phyloP scores from a whole-genome alignment of 2,329 filamentous ascomycete genomes.

The Phialophora expanda region DNA sequence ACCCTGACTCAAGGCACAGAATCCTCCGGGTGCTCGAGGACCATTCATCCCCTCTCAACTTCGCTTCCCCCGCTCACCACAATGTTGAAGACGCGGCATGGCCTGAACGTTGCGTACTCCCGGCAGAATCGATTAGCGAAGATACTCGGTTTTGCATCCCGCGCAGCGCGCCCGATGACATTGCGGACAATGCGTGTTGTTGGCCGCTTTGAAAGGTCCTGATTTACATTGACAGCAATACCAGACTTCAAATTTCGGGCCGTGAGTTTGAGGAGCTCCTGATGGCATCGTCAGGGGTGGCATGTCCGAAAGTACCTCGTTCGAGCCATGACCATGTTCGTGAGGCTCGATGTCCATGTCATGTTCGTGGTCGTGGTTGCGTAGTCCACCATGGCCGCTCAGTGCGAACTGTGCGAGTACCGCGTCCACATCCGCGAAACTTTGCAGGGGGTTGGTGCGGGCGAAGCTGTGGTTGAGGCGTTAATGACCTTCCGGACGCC shows the following conservation, averaged over 20 bases:
- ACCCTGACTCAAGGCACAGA: not conserved
- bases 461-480: not conserved
- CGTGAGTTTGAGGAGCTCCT: constrained; percentile 8
- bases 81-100: not conserved
- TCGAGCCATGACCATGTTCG: not conserved
- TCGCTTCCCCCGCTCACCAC: not conserved
- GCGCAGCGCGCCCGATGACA: not conserved
- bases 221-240: not conserved
- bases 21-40: not conserved
- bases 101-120: not conserved
- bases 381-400: not conserved
- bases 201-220: not conserved
- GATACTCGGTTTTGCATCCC: not conserved
- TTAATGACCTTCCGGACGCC: not conserved
- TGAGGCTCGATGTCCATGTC: not conserved
- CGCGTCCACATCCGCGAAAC: not conserved
- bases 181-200: not conserved
- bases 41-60: not conserved
- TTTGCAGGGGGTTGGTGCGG: not conserved
- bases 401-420: not conserved
- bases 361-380: not conserved
- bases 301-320: not conserved
- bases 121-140: not conserved
- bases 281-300: not conserved
- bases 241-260: not conserved